A percentile compares a stretch with the other conserved stretches of the same genome.
Evolutionary conservation across 2,329 filamentous ascomycete genomes (phyloP).

Genomic region (Pseudogymnoascus sp.): DNA sequence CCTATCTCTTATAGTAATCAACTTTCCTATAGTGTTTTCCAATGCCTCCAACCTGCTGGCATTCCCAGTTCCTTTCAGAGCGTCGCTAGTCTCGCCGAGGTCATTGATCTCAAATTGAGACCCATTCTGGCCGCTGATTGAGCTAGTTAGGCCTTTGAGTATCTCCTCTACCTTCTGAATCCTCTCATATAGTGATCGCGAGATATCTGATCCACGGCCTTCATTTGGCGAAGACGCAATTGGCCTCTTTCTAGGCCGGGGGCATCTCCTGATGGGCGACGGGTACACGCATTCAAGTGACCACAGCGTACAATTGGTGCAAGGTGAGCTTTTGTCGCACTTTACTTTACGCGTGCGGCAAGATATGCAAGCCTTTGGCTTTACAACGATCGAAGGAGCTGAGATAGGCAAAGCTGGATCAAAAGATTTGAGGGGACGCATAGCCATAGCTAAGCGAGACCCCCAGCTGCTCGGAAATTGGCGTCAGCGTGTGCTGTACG

Average conservation of each 20-base stretch:
- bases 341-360: constrained; percentile 6
- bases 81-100: neutral
- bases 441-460: neutral
- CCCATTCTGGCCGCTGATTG: neutral
- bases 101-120: neutral
- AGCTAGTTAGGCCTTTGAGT: neutral
- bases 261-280: neutral
- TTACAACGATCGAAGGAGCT: neutral
- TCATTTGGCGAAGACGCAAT: neutral
- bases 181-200: neutral
- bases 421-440: neutral
- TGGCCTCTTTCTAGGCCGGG: neutral
- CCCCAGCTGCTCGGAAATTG: neutral
- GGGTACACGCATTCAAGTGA: constrained; percentile 2
- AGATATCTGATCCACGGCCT: neutral
- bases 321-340: neutral
- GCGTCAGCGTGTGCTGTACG: neutral
- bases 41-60: neutral
- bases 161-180: neutral
- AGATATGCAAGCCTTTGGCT: constrained; percentile 7
- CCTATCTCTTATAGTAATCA: neutral
- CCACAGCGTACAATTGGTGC: constrained; percentile 1
- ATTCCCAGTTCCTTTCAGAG: neutral
- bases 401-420: neutral
- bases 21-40: neutral